Percentiles rank a stretch among this genome's conserved stretches.
These are phyloP conservation scores for Centaurea solstitialis DNA, from an alignment of 129 eudicot species.

Conservation along the genomic window DNA sequence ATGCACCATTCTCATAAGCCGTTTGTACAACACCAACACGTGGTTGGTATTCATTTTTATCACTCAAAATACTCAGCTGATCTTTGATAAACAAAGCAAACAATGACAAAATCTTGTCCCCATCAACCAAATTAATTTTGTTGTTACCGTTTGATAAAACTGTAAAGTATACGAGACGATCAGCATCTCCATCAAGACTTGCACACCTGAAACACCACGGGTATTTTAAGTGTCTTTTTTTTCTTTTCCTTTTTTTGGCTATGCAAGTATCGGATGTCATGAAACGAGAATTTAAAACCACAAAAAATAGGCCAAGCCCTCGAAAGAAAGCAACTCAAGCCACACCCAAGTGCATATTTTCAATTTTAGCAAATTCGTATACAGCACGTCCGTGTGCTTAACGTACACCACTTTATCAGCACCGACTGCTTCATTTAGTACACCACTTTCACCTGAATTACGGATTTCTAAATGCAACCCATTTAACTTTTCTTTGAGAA, in stretches of 20 bases:
- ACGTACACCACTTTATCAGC: constrained; percentile 83
- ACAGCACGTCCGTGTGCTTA: background rate
- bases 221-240: background rate
- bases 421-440: constrained; percentile 90
- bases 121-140: constrained; percentile 75
- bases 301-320: background rate
- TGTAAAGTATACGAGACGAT: constrained; percentile 81
- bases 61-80: constrained; percentile 51
- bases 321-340: background rate
- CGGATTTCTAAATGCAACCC: constrained; percentile 60
- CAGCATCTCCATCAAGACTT: constrained; percentile 98
- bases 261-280: background rate
- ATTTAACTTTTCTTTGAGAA: constrained; percentile 47
- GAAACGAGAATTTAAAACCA: background rate
- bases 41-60: constrained; percentile 40
- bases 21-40: constrained; percentile 85
- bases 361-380: background rate
- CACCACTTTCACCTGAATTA: constrained; percentile 65
- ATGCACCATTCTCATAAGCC: constrained; percentile 96
- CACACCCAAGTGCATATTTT: background rate
- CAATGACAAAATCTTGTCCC: constrained; percentile 88
- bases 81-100: constrained; percentile 79
- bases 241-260: background rate
- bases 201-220: constrained; percentile 85
- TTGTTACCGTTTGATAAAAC: constrained; percentile 40